These are phyloP conservation scores for Haematococcus sp. DNA, from an alignment of 139 green algal species.

Conservation along the genomic window DNA sequence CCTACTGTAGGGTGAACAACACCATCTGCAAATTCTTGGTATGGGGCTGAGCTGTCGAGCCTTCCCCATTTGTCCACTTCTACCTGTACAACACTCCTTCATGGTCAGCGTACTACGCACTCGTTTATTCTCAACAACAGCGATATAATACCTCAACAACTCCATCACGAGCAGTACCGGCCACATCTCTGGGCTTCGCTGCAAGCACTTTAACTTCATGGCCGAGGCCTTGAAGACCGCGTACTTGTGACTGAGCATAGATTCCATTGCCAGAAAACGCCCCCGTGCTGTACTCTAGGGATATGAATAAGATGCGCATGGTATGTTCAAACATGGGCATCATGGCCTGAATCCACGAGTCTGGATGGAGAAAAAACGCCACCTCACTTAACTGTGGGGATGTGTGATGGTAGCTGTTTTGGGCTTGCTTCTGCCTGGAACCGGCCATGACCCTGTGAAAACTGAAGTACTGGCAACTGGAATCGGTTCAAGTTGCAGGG, in stretches of 20 bases:
- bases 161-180: no score
- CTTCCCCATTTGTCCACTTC: constrained; percentile 53
- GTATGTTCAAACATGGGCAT: no score
- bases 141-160: background rate
- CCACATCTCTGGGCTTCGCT: constrained; percentile 19
- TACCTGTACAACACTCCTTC: constrained; percentile 44
- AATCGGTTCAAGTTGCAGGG: no score
- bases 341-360: no score
- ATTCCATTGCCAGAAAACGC: constrained; percentile 68
- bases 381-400: no score
- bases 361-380: no score
- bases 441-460: no score
- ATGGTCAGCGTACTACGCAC: no score
- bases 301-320: constrained; percentile 55
- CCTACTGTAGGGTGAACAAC: background rate
- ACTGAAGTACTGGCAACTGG: no score
- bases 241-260: constrained; percentile 58
- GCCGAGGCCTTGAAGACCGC: constrained; percentile 24
- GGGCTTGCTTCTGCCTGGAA: no score
- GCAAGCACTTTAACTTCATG: constrained; percentile 55
- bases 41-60: constrained; percentile 49
- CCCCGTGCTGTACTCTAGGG: constrained; percentile 60
- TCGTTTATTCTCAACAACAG: constrained; percentile 1
- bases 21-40: constrained; percentile 46
- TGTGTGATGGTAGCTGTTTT: no score